Evolutionary conservation across 805 yeast genomes (phyloP).

Genomic region (Cyberlindnera galapagoensis): DNA sequence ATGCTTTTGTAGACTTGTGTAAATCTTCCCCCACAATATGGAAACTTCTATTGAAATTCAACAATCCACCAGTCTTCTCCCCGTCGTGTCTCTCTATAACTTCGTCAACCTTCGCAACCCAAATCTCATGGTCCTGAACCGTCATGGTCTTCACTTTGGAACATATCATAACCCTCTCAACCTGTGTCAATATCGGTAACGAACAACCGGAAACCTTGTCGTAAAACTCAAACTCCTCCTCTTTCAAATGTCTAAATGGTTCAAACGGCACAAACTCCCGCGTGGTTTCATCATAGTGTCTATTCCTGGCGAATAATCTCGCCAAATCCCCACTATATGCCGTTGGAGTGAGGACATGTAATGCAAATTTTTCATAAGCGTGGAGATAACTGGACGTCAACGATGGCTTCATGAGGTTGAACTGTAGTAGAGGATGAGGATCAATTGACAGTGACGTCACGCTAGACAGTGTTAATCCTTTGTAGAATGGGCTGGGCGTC

Average conservation of each 20-base stretch:
- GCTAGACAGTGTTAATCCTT: constrained; percentile 83
- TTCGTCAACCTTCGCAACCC: constrained; percentile 76
- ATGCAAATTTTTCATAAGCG: constrained; percentile 50
- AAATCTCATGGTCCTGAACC: constrained; percentile 83
- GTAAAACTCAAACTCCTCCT: constrained; percentile 30
- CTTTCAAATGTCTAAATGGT: constrained; percentile 45
- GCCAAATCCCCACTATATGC: constrained; percentile 50
- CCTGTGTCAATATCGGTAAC: constrained; percentile 48
- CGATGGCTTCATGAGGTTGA: constrained; percentile 84
- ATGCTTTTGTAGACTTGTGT: constrained; percentile 7
- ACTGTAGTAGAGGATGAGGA: constrained; percentile 76
- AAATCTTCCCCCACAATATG: constrained; percentile 38
- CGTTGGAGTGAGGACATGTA: constrained; percentile 69
- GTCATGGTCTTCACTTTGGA: constrained; percentile 42
- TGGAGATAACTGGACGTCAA: constrained; percentile 67
- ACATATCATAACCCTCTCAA: constrained; percentile 61
- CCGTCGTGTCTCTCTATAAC: constrained; percentile 32
- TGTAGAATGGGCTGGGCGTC: constrained; percentile 24
- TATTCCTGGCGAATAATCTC: constrained; percentile 54
- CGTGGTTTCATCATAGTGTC: constrained; percentile 28
- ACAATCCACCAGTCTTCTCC: constrained; percentile 52
- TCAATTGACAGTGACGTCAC: constrained; percentile 73
- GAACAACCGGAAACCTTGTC: constrained; percentile 14
- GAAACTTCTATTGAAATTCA: constrained; percentile 59
- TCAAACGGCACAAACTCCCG: constrained; percentile 20